Conservation (phyloP, 2,329 filamentous ascomycete species). For the Pseudodiploospora longispora region DNA sequence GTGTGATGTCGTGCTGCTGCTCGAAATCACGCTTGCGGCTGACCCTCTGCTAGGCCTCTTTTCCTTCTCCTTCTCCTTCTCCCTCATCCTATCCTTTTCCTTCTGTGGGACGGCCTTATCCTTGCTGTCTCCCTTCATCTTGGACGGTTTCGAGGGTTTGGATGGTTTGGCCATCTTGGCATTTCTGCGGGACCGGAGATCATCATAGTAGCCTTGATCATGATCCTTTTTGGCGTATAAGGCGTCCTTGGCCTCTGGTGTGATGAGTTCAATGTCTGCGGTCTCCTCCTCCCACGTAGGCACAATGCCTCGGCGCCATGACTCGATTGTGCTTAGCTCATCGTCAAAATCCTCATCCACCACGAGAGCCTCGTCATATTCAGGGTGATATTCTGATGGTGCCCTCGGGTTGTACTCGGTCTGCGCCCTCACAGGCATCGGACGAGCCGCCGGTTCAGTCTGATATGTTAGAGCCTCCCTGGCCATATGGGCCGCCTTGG, state of each 20-base stretch:
- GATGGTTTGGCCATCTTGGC: constrained; percentile 22
- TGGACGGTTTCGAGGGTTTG: constrained; percentile 18
- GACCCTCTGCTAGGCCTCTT: constrained; percentile 3
- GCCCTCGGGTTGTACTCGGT: constrained; percentile 18
- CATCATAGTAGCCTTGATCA: constrained; percentile 25
- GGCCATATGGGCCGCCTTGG: constrained; percentile 31
- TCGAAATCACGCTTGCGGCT: constrained; percentile 30
- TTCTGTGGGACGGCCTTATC: constrained; percentile 23
- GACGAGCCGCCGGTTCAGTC: constrained; percentile 15
- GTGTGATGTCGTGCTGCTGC: constrained; percentile 15
- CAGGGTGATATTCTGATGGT: constrained; percentile 20
- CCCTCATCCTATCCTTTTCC: constrained; percentile 15
- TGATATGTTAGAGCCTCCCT: constrained; percentile 22
- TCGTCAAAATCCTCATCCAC: constrained; percentile 46
- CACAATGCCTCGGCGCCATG: constrained; percentile 49
- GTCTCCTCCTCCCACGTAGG: constrained; percentile 33
- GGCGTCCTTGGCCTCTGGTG: constrained; percentile 43
- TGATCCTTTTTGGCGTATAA: constrained; percentile 17
- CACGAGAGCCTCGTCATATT: constrained; percentile 48
- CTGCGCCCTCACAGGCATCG: constrained; percentile 18
- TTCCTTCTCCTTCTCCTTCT: constrained; percentile 9
- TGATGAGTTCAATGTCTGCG: constrained; percentile 50
- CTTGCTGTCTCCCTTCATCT: constrained; percentile 12
- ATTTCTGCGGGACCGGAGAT: constrained; percentile 27
- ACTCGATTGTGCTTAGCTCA: constrained; percentile 50